Base-by-base conservation (phyloP, 1,284 basidiomycete species). In the Tilletia setariae region DNA sequence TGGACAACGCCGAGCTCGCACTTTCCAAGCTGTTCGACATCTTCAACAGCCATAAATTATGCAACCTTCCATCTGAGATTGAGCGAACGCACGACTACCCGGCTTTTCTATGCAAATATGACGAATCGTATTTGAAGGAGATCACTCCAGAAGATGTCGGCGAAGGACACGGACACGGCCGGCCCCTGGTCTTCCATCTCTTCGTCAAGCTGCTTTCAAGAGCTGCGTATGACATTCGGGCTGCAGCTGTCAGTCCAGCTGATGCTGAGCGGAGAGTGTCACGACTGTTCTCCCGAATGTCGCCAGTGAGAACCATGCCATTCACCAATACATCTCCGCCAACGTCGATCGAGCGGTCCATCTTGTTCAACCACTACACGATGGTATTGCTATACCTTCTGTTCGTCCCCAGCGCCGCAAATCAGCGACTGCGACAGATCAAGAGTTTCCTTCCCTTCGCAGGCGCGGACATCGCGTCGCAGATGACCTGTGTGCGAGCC, bases 281-380 rank as follows among this genome's bases (percentile, higher is more conserved):
- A 75, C 90, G 92, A 73, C 84, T 96, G 16, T 85, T 94, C 56
- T 89, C 91, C n/a, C 85, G 92, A 42, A 87, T 90, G 25, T 87
- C 90, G 11, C 92, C 94, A 0, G 87, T 94, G 23, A 87, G 89
- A 2, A 85, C 87, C 9, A 86, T 93, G 83, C 71, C 74, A 1
- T 82, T 82, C 67, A 74, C 75, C 0, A 66, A 67, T 21, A 43
- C 53, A 0, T 63, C 71, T 1, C 71, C 74, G n/a, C 85, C 35
- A 80, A 84, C 19, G 85, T 74, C 88, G 3, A 88, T 89, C 0
- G 88, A 91, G 65, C 85, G 92, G 1, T 91, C 92, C 0, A 89
- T 90, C 85, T 86, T 97, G 13, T 89, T 91, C 83, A 97, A 98
- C 82, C 89, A 94, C 30, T 90, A 93, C 77, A 88, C 88, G 53